Percentiles rank a stretch among this genome's conserved stretches.
Conservation (phyloP, 495 filamentous ascomycete genomes). For the Acidiella bohemica region DNA sequence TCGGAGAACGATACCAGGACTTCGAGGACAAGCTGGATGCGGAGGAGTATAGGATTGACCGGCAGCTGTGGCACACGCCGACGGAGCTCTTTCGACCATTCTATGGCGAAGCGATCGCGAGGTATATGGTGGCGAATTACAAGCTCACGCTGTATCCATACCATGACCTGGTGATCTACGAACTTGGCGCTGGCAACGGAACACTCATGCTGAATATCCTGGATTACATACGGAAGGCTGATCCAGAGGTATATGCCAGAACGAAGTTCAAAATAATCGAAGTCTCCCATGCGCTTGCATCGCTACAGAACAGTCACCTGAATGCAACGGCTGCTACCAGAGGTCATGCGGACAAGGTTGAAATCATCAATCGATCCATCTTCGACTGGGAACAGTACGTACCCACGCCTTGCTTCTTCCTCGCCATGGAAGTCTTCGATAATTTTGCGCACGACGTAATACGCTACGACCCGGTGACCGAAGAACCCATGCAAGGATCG, state of each 20-base stretch:
- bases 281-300: conserved; percentile 68
- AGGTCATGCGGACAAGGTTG: conserved; percentile 72
- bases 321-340: conserved; percentile 45
- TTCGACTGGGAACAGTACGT: conserved; percentile 86
- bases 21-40: conserved; percentile 84
- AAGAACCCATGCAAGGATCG: conserved; percentile 65
- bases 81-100: conserved; percentile 94
- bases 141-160: conserved; percentile 86
- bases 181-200: conserved; percentile 94
- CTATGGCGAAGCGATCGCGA: conserved; percentile 91
- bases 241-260: conserved; percentile 84
- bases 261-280: conserved; percentile 94
- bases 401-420: conserved; percentile 85
- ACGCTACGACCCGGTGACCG: conserved; percentile 67
- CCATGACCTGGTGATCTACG: conserved; percentile 95
- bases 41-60: conserved; percentile 51
- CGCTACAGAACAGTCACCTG: conserved; percentile 60
- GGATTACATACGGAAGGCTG: conserved; percentile 82
- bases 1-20: conserved; percentile 67
- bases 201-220: conserved; percentile 97
- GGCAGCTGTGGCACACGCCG: conserved; percentile 96
- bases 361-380: conserved; percentile 87
- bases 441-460: conserved; percentile 94
- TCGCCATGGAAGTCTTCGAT: conserved; percentile 97
- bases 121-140: conserved; percentile 91